Evolutionary conservation across 1,139 yeast genomes (phyloP).

Genomic region (Hemisphaericaspora xylofermentans): DNA sequence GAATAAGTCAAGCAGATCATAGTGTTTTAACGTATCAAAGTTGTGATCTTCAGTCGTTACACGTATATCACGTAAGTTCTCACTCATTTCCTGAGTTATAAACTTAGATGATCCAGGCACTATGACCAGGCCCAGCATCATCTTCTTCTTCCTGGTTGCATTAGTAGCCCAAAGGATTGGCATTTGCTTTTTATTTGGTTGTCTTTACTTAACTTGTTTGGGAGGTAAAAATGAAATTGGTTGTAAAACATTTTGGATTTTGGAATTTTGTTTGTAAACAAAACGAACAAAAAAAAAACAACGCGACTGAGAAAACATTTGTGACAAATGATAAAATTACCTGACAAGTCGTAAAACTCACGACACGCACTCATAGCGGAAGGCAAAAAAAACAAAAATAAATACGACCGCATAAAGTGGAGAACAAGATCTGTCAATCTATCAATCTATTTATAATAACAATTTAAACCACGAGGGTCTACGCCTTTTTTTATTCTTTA

Average conservation of each 20-base stretch:
- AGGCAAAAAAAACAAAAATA: background rate
- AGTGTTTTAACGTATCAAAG: constrained; percentile 14
- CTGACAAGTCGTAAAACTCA: too few species aligned
- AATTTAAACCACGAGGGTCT: too few species aligned
- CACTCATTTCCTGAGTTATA: constrained; percentile 34
- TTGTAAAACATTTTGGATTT: too few species aligned
- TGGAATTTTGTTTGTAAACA: background rate
- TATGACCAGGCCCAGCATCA: constrained; percentile 18
- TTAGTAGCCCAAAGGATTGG: constrained; percentile 36
- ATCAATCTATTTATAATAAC: too few species aligned
- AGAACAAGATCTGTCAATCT: too few species aligned
- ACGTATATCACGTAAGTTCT: constrained; percentile 30
- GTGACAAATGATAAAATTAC: too few species aligned
- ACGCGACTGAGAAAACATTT: background rate
- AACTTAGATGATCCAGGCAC: constrained; percentile 43
- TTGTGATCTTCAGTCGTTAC: constrained; percentile 22
- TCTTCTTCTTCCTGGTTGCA: constrained; percentile 27
- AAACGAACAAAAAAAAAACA: background rate
- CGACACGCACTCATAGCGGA: background rate
- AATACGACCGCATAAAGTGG: too few species aligned
- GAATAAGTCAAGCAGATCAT: constrained; percentile 22
- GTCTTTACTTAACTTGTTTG: constrained; percentile 12
- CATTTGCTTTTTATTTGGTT: constrained; percentile 3
- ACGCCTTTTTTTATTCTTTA: background rate
- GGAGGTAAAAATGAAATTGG: background rate